Base-by-base conservation (phyloP, 2,329 filamentous ascomycete species). In the Colletotrichum shisoi region DNA sequence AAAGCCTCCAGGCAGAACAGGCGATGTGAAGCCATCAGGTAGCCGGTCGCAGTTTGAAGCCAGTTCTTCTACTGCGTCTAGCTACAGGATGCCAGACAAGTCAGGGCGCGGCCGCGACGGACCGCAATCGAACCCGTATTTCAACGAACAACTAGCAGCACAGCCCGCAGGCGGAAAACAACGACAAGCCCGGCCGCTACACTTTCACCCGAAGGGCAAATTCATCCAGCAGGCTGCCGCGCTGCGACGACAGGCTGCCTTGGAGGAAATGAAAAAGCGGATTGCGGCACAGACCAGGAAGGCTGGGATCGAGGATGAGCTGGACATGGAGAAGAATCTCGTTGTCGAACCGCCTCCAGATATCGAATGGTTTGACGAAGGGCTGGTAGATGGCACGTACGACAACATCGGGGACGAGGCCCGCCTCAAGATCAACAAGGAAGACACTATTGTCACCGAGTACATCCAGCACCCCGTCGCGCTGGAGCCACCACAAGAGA, bases 331-430 rank as follows among this genome's bases (percentile, higher is more conserved):
- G 77, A 96, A 94, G 77, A 91, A 93, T 39, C 98, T 94, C 76
- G 79, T 95, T 4, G 87, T 97, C 6, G 90, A 94, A 70, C 84
- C 85, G 39, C 95, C 95, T 11, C 95, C 95, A 4, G 90, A 90
- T 8, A 85, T 98, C 48, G 95, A 99, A 77, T 99, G 95, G 95
- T 98, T 94, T 92, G 95, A 99, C 73, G 94, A 98, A 79, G 92
- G 89, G 2, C 81, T 98, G 19, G 84, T 96, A 17, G 85, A 91
- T 58, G 92, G 90, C 48, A 85, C 86, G 48, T 97, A 98, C 79
- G 85, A 89, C 66, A 83, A 85, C 68, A 86, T 95, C 65, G 86
- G 90, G 31, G 81, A 90, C 66, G 81, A 85, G 0, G 79, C 80
- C 17, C 88, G 86, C 49, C 81, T 95, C 68, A 95, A 94, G 76